These are phyloP conservation scores for Teunomyces stri DNA, from an alignment of 805 yeast genomes.

Conservation along the genomic window DNA sequence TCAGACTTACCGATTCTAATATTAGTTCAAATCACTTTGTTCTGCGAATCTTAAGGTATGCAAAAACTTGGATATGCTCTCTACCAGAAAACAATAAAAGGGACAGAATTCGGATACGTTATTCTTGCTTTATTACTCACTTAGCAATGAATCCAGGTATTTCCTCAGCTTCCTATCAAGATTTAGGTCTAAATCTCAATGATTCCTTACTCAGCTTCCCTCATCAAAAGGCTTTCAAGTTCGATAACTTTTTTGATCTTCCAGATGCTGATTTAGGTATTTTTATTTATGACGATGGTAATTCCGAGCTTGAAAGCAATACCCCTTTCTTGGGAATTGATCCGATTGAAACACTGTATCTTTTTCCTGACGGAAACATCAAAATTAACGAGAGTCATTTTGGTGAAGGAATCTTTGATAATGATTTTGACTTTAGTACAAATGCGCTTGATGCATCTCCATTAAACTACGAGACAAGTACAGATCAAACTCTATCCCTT, in stretches of 20 bases:
- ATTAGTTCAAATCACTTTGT: background rate
- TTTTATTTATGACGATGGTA: background rate
- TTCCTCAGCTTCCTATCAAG: background rate
- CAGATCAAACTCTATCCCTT: background rate
- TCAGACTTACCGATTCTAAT: background rate
- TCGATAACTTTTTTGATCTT: background rate
- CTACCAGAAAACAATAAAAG: background rate
- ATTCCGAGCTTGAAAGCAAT: background rate
- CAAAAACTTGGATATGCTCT: background rate
- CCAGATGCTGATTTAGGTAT: background rate
- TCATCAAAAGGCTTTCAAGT: background rate
- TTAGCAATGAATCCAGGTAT: background rate
- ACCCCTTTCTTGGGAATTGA: background rate
- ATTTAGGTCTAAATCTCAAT: background rate
- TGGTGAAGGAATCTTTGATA: background rate
- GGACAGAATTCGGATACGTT: background rate
- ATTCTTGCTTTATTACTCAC: background rate
- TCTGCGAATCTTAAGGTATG: background rate
- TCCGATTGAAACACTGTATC: background rate
- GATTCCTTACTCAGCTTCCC: background rate
- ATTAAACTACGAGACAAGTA: background rate
- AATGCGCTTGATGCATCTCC: background rate
- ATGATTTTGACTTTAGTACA: background rate
- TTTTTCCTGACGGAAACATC: background rate
- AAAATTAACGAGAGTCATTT: background rate